Conservation (phyloP, 106 monocot species). For the Platanthera guangdongensis region DNA sequence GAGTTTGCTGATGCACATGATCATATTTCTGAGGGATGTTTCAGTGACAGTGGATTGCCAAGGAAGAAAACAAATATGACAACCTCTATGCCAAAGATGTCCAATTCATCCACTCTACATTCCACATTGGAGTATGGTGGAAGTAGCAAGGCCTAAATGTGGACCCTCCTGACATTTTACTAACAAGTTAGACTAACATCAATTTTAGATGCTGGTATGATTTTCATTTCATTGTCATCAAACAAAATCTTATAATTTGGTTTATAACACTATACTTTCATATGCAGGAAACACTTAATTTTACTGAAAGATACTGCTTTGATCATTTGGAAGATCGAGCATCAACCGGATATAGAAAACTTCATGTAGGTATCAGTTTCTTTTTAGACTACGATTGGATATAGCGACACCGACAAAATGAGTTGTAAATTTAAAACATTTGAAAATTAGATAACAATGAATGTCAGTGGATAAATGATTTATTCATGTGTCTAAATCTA, state of each 20-base stretch:
- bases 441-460: not conserved
- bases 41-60: constrained; percentile 68
- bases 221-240: not conserved
- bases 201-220: not conserved
- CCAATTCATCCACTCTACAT: constrained; percentile 4
- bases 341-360: not conserved
- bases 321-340: not conserved
- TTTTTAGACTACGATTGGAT: not conserved
- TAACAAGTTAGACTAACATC: constrained; percentile 6
- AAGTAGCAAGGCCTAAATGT: constrained; percentile 23
- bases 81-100: not conserved
- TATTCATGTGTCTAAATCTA: too few relatives aligned
- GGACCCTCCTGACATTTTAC: not conserved
- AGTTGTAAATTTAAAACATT: not conserved
- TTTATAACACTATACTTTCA: not conserved
- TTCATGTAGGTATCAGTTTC: not conserved
- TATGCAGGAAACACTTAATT: not conserved
- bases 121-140: constrained; percentile 20
- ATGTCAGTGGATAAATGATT: too few relatives aligned
- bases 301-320: not conserved
- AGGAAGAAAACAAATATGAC: constrained; percentile 28
- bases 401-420: not conserved
- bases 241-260: not conserved
- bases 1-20: constrained; percentile 62
- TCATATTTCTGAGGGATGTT: constrained; percentile 50